Conservation (phyloP, 306 rosid genomes). For the Rosa lucieae region DNA sequence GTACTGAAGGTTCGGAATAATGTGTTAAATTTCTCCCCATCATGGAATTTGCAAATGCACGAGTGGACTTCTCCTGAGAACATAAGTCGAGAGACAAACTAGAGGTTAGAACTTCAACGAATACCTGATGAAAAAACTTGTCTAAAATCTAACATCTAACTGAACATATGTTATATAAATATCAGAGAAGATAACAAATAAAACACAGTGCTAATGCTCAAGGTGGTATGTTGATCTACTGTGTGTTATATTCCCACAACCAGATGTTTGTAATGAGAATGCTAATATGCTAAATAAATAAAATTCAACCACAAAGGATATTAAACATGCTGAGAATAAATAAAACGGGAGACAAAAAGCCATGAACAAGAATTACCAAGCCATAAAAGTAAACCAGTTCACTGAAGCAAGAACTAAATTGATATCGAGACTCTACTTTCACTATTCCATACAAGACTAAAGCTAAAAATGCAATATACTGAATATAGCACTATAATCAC, state of each 20-base stretch:
- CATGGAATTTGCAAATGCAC: background rate
- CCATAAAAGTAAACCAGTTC: background rate
- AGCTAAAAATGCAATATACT: background rate
- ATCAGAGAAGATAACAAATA: background rate
- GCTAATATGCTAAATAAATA: background rate
- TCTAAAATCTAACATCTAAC: background rate
- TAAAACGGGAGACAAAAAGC: background rate
- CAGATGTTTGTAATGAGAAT: background rate
- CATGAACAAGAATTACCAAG: background rate
- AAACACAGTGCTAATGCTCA: background rate
- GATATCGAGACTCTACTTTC: background rate
- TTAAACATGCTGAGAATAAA: background rate
- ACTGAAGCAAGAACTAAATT: background rate
- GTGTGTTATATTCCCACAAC: background rate
- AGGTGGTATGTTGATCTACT: background rate
- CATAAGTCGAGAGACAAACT: background rate
- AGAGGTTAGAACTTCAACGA: background rate
- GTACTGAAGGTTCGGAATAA: constrained; percentile 22
- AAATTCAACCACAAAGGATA: background rate
- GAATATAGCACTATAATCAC: background rate
- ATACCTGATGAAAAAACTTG: background rate
- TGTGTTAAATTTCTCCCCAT: constrained; percentile 26
- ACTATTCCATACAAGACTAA: background rate
- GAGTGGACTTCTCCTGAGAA: background rate
- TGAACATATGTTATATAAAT: background rate